These are phyloP conservation scores for Ilex paraguariensis DNA, from an alignment of 305 asterid species.

Conservation along the genomic window DNA sequence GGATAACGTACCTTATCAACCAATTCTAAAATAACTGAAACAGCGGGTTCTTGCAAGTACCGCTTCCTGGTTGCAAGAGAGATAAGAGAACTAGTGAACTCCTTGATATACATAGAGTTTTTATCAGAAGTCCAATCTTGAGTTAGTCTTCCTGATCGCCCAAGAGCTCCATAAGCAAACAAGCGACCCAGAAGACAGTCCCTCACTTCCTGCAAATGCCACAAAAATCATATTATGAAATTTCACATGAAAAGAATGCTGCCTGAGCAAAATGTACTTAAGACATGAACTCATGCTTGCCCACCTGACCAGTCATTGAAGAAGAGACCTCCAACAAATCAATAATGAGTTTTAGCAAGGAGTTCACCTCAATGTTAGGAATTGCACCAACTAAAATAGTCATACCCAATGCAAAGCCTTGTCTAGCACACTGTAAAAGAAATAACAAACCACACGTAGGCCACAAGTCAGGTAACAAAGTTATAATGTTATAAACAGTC, in stretches of 20 bases:
- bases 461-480: neutral
- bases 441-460: conserved; percentile 3
- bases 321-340: conserved; percentile 75
- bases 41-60: conserved; percentile 87
- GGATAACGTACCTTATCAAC: conserved; percentile 58
- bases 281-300: conserved; percentile 10
- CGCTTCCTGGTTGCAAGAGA: conserved; percentile 73
- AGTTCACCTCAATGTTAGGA: conserved; percentile 61
- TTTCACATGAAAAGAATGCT: too few species aligned
- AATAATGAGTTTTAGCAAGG: conserved; percentile 70
- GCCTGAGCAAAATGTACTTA: too few species aligned
- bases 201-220: conserved; percentile 57
- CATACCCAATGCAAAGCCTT: conserved; percentile 93
- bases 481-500: too few species aligned
- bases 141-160: conserved; percentile 84
- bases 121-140: conserved; percentile 50
- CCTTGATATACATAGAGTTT: conserved; percentile 48
- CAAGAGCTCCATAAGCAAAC: conserved; percentile 93
- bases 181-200: conserved; percentile 84
- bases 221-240: too few species aligned
- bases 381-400: conserved; percentile 59
- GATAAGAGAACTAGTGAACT: conserved; percentile 55
- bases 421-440: conserved; percentile 84
- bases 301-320: conserved; percentile 97
- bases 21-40: conserved; percentile 67